A percentile compares a stretch with the other conserved stretches of the same genome.
Conservation (phyloP, 106 monocot species). For the Dendrobium chrysotoxum region DNA sequence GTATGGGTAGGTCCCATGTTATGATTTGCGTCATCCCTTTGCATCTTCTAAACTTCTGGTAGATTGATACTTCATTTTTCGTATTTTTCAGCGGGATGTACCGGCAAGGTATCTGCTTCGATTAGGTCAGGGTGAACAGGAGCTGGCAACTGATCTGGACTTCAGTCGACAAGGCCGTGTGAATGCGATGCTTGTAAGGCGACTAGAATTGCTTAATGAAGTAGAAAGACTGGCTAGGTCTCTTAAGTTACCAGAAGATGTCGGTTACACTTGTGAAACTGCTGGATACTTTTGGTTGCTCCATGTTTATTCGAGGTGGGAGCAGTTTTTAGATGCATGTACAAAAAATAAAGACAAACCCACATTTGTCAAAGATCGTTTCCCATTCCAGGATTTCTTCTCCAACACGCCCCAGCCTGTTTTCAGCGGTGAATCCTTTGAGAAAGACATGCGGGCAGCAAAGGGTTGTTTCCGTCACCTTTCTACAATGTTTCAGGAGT, state of each 20-base stretch:
- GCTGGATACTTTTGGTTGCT: constrained; percentile 96
- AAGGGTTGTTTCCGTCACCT: constrained; percentile 95
- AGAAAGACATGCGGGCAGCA: constrained; percentile 90
- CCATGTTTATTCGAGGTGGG: constrained; percentile 97
- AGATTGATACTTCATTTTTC: background rate
- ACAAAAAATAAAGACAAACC: constrained; percentile 65
- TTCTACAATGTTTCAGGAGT: constrained; percentile 91
- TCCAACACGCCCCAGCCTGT: constrained; percentile 57
- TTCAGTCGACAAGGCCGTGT: constrained; percentile 99
- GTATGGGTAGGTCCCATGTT: background rate
- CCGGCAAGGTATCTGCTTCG: constrained; percentile 98
- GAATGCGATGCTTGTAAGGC: constrained; percentile 93
- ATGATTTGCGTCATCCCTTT: background rate
- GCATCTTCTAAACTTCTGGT: background rate
- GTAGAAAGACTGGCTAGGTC: constrained; percentile 88
- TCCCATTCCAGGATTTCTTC: constrained; percentile 83
- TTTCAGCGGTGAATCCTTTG: constrained; percentile 77
- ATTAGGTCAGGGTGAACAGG: constrained; percentile 97
- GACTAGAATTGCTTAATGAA: constrained; percentile 80
- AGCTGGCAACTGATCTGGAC: constrained; percentile 97
- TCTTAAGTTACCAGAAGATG: constrained; percentile 88
- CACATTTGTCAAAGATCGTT: constrained; percentile 71
- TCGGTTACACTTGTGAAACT: constrained; percentile 97
- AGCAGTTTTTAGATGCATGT: constrained; percentile 88
- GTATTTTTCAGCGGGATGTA: constrained; percentile 71